Evolutionary conservation across 1,284 basidiomycete species (phyloP), one percentile per base, ranked within the genome.

Genomic region (Ganoderma boninense): DNA sequence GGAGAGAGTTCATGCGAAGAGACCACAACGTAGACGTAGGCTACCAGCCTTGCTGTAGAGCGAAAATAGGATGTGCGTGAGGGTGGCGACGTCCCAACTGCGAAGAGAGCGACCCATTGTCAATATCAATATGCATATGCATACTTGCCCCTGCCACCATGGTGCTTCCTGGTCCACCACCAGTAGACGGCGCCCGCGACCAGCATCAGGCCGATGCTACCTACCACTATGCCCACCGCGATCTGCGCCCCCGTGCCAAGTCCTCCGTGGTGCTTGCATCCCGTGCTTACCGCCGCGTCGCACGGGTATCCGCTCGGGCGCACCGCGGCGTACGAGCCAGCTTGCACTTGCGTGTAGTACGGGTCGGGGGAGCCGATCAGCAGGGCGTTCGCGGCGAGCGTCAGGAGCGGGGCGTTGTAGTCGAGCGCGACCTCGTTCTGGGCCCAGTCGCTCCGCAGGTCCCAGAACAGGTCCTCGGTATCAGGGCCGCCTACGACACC

Each of bases 401-500:
- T 92, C 20, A 97, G 85, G 80, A 97, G 84, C 1, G 95, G 95
- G 1, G 96, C 94, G 74, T 94, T 95, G 80, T 97, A 96, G 75
- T 95, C 94, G 60, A 95, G 81, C 42, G 91, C 93, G 67, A 91
- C 86, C 86, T 96, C 94, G 14, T 90, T 91, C 82, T 96, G 85
- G 0, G 89, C 89, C 90, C 92, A 96, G 78, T 96, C 94, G 70
- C 89, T 91, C 38, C 96, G 89, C 70, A 95, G 90, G 78, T 97
- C 93, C 80, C 89, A 97, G 82, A 89, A 97, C 44, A 85, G 85
- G 79, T 95, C 96, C 59, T 86, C 83, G 69, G 84, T 85, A 78
- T 95, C 89, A 0, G 96, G 97, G 16, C 97, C 97, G 60, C 96
- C 97, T 14, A 97, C 87, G 49, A 97, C 88, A 23, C 91, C 96